phyloP scores from a whole-genome alignment of 106 monocot species.

The Iris macrosiphon region DNA sequence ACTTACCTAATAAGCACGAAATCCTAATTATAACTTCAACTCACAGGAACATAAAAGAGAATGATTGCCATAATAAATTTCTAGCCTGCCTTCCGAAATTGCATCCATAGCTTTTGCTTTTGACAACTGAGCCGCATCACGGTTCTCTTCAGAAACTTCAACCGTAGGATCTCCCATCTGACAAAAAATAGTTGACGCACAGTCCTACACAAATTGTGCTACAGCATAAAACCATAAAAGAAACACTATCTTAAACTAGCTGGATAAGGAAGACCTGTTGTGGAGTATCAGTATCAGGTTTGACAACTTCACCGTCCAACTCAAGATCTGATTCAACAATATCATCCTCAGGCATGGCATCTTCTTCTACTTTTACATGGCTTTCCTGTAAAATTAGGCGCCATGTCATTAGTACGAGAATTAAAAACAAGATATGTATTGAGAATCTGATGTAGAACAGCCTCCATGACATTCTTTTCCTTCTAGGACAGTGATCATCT shows the following conservation, averaged over 20 bases:
- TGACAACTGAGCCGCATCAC: constrained; percentile 60
- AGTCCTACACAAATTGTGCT: not conserved
- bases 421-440: not conserved
- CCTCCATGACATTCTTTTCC: not conserved
- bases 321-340: constrained; percentile 87
- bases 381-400: constrained; percentile 13
- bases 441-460: not conserved
- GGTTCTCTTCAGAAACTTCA: constrained; percentile 69
- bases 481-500: not conserved
- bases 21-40: constrained; percentile 1
- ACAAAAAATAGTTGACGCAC: not conserved
- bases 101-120: constrained; percentile 67
- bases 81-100: constrained; percentile 44
- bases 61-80: not conserved
- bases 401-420: not conserved
- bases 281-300: constrained; percentile 77
- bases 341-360: constrained; percentile 32
- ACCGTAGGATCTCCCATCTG: constrained; percentile 81
- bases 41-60: not conserved
- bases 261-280: constrained; percentile 44
- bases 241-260: constrained; percentile 1
- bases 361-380: constrained; percentile 12
- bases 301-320: constrained; percentile 56
- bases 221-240: not conserved
- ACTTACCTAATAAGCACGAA: constrained; percentile 31